Evolutionary conservation across 2,329 filamentous ascomycete species (phyloP), one percentile per base, ranked within the genome.

Genomic region (Aurifilum marmelostoma): DNA sequence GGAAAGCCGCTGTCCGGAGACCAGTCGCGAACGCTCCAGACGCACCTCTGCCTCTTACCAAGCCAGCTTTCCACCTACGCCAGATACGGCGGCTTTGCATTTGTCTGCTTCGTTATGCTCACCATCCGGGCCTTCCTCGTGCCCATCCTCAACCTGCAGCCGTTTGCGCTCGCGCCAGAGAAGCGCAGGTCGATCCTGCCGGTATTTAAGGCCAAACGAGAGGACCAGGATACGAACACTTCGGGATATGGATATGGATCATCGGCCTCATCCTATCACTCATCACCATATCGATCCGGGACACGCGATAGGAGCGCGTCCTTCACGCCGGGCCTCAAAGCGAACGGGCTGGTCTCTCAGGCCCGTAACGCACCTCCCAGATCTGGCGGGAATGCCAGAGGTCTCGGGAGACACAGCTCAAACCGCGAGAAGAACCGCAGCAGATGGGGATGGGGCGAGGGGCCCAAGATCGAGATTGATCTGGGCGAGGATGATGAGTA

Each of bases 41-140:
- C 92, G 0, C 92, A 97, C 72, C 87, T 98, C 2, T 99, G 96
- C 77, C 86, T 99, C 1, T 84, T 98, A 11, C 96, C 96, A 0
- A 93, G 95, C 78, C 94, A 97, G 78, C 83, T 97, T 14, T 87
- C 87, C 63, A 94, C 94, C 8, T 97, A 95, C 79, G 88, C 96
- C 71, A 87, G 88, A 68, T 99, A 99, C 76, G 88, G 84, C 43
- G 81, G 86, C 37, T 83, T 96, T 21, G 82, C 91, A 0, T 83
- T 84, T 27, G 73, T 88, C 6, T 84, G 82, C 29, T 59, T 89
- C 16, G 75, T 85, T 18, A 71, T 85, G 5, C 81, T 91, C 8
- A 77, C 81, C 59, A 78, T 85, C 9, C 83, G 88, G 24, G 86
- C 88, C 6, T 79, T 89, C 58, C 80, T 91, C 43, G 83, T 89